Base-by-base conservation (phyloP, 2,329 filamentous ascomycete species). In the Scedosporium dehoogii region DNA sequence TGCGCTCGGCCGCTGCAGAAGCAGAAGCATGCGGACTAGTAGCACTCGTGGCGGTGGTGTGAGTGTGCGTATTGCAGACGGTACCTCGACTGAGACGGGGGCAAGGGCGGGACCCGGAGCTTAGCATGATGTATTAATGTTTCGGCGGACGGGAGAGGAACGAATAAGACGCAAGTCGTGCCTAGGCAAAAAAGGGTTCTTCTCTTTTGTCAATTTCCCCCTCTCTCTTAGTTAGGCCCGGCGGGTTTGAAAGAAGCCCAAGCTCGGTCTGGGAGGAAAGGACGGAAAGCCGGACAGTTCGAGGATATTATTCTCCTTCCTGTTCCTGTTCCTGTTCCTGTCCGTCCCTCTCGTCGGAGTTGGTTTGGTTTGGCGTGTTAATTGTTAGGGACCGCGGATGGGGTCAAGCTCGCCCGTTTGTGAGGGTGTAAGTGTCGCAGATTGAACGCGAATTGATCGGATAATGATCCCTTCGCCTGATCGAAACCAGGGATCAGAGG, bases 101-200 rank as follows among this genome's bases (percentile, higher is more conserved):
- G 25, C 25, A 33, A 21, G 29, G 41, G 59, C n/a, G 42, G 14
- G 67, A 21, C 53, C 53, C 53, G 41, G 60, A 66, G 65, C 70
- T 71, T 73, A 73, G 72, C 73, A 75, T 75, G 67, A 71, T 69
- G 70, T 64, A 66, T 70, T 74, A 74, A 72, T 69, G 72, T 72
- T 73, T 73, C 69, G 71, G 68, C 64, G 64, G 65, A 65, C 68
- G 66, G 67, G 66, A 66, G 64, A 64, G 63, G 64, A 12, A 33
- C 27, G 5, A 44, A 55, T 12, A 21, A 27, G 14, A 33, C 21
- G 14, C 25, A 48, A 38, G 16, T 27, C 12, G 38, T 59, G n/a
- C 58, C 33, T 27, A 25, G 58, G 33, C 42, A 59, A 25, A 44
- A 44, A 48, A 25, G 18, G 42, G 23, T 21, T n/a, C 10, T 25